Evolutionary conservation across 352 stramenopile genomes (phyloP), one percentile per base, ranked within the genome.

Genomic region (Phytophthora brassicae): DNA sequence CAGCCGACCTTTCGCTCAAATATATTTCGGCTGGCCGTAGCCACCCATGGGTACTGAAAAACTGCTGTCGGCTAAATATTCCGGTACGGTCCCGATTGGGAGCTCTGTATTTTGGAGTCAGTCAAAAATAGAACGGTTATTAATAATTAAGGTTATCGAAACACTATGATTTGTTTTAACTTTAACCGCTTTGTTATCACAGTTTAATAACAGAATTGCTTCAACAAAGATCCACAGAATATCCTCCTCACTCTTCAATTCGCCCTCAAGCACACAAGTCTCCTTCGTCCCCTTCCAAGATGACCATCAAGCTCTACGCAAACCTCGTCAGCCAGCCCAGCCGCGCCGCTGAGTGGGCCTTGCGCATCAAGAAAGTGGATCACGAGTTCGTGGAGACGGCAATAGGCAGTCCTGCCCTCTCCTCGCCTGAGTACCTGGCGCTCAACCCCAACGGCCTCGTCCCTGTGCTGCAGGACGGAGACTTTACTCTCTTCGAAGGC

Each of bases 301-400:
- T 77, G 67, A 8, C 53, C 16, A 51, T 82, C 48, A 75, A 79
- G 51, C 60, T 82, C 4, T 82, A 79, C 59, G 74, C 60, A 14
- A 82, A 82, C 49, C 51, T 74, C 48, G 59, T 81, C 62, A 78
- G 69, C 39, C 72, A 81, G 56, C 72, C 72, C 24, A 66, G 49
- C 12, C 64, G 62, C 28, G 63, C 69, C 35, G 68, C 66, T 14
- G 66, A 65, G 48, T 84, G 69, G 75, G 53, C 68, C 31, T 36
- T 84, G 51, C 73, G 70, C 17, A 17, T 66, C 24, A 81, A 84
- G 54, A 69, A 79, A 3, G 28, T 70, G 16, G 46, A 76, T 24
- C 72, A 79, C 56, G 54, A 82, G 55, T 54, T 82, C 53, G 54
- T 77, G 19, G 38, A 53, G 9, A 45, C 45, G 14, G 70, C 75